Base-by-base conservation (phyloP, 2,329 filamentous ascomycete genomes). In the Coniochaeta hoffmannii region DNA sequence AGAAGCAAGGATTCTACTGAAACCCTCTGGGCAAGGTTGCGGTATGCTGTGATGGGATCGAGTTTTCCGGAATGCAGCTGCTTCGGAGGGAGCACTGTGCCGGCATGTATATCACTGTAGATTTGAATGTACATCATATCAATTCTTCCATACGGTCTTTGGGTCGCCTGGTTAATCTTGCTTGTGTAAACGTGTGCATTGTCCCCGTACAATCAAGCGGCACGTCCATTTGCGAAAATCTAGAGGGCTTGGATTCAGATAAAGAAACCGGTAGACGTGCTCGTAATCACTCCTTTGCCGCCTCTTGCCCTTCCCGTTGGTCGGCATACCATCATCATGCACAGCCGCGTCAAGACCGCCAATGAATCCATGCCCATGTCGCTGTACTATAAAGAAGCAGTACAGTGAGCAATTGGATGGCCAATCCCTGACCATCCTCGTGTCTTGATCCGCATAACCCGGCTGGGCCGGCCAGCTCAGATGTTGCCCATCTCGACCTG, bases 401-500 rank as follows among this genome's bases (percentile, higher is more conserved):
- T 26, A 24, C 41, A 26, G 14, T 12, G 4, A 26, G 19, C 41
- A 28, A 15, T 28, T 3, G 19, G 19, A 26, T n/a, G 24, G 22
- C 22, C 8, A n/a, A 28, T 12, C 15, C 17, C 41, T 41, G 36
- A 24, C 17, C 19, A 14, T 28, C 19, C 36, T 22, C 38, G 24
- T 7, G 38, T 26, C 24, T 26, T 46, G 41, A 26, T 46, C 12
- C 22, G 24, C 41, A 46, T 19, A 46, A 46, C 26, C 22, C 12
- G 41, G 22, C 41, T 46, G 41, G 19, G 9, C 41, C 41, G 22
- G 22, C 41, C 49, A 51, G 54, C 66, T 85, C 85, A 97, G 75
- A 97, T 92, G 78, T 90, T 94, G 81, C 87, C 88, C 76, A 97
- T 92, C 77, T 96, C 92, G 66, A 79, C 76, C 77, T 94, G 89